Evolutionary conservation across 129 eudicot genomes (phyloP).

Genomic region (Smallanthus sonchifolius): DNA sequence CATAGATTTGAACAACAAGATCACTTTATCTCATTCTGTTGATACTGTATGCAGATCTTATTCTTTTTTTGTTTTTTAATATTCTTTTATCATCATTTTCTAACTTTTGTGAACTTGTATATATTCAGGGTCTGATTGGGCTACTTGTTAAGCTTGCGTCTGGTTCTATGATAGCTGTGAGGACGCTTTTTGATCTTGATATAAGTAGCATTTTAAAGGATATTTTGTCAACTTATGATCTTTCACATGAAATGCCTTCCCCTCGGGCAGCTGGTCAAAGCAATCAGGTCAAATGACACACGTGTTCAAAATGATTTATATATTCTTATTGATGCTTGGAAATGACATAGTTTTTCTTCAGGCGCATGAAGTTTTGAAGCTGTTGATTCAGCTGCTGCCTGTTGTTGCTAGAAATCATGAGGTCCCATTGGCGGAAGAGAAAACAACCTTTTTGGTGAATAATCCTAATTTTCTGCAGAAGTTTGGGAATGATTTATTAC

Average conservation of each 20-base stretch:
- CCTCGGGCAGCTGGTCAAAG: slow-evolving; percentile 45
- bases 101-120: slow-evolving; percentile 12
- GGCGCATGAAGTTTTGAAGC: slow-evolving; percentile 79
- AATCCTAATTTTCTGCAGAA: slow-evolving; percentile 59
- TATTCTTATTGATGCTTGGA: neutral
- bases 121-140: slow-evolving; percentile 69
- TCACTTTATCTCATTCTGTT: slow-evolving; percentile 56
- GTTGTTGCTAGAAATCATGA: slow-evolving; percentile 43
- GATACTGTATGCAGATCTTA: slow-evolving; percentile 47
- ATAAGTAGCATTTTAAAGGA: slow-evolving; percentile 71
- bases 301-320: neutral
- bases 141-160: slow-evolving; percentile 79
- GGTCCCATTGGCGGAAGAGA: slow-evolving; percentile 36
- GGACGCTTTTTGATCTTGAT: slow-evolving; percentile 67
- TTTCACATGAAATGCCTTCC: slow-evolving; percentile 66
- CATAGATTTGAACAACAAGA: slow-evolving; percentile 58
- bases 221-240: slow-evolving; percentile 45
- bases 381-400: slow-evolving; percentile 85
- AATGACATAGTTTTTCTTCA: slow-evolving; percentile 25
- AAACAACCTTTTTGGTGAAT: slow-evolving; percentile 49
- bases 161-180: slow-evolving; percentile 72
- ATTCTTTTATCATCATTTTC: neutral
- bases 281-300: slow-evolving; percentile 46
- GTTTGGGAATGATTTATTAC: slow-evolving; percentile 74
- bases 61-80: neutral